Evolutionary conservation across 768 basidiomycete genomes (phyloP).

Genomic region (Sarcomyxa edulis): DNA sequence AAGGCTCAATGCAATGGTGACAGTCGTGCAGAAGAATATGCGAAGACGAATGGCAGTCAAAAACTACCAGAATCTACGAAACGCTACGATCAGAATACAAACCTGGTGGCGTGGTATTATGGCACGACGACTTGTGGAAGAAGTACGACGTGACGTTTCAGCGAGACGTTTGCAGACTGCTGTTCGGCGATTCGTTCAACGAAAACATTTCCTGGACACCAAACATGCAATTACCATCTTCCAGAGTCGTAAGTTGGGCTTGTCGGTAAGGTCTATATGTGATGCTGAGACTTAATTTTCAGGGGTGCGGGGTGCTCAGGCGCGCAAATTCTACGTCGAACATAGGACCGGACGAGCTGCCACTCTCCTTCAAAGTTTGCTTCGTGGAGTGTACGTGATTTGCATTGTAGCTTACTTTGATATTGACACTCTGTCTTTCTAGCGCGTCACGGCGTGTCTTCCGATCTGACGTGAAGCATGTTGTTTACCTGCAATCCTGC

Average conservation of each 20-base stretch:
- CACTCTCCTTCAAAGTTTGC: conserved; percentile 69
- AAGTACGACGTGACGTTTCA: conserved; percentile 66
- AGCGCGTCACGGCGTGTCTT: conserved; percentile 53
- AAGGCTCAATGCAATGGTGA: conserved; percentile 85
- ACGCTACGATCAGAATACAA: conserved; percentile 80
- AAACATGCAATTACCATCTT: conserved; percentile 61
- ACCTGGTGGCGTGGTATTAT: conserved; percentile 91
- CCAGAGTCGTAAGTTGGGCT: conserved; percentile 72
- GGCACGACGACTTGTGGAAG: conserved; percentile 66
- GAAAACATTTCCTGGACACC: conserved; percentile 62
- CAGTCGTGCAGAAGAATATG: conserved; percentile 97
- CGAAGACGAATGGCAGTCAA: conserved; percentile 80
- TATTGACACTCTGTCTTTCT: too few species aligned
- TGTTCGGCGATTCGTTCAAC: conserved; percentile 67
- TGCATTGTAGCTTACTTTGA: too few species aligned
- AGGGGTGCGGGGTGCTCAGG: conserved; percentile 75
- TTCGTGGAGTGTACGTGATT: conserved; percentile 79
- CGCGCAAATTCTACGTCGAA: conserved; percentile 55
- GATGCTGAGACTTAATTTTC: neutral
- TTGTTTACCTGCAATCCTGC: conserved; percentile 89
- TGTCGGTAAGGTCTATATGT: too few species aligned
- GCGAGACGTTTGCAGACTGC: conserved; percentile 74
- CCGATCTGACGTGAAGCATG: conserved; percentile 57
- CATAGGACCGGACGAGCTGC: conserved; percentile 58
- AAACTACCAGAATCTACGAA: conserved; percentile 66